Percentiles rank a stretch among this genome's conserved stretches.
These are phyloP conservation scores for Fusarium globosum DNA, from an alignment of 2,329 filamentous ascomycete species.

Conservation along the genomic window DNA sequence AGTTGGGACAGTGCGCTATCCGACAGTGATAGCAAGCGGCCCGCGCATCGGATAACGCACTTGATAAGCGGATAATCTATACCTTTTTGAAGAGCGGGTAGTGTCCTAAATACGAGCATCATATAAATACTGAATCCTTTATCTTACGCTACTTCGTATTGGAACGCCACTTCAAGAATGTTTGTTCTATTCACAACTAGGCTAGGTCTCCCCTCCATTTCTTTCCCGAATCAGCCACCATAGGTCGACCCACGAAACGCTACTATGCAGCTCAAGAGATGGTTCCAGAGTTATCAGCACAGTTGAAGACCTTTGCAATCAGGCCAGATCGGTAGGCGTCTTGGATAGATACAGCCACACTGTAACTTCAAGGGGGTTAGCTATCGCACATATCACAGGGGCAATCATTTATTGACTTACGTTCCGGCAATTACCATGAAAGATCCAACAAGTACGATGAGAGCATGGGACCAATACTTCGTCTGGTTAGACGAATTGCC, in stretches of 20 bases:
- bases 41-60: background rate
- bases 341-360: background rate
- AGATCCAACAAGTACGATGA: background rate
- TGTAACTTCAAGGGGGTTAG: background rate
- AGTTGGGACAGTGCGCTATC: background rate
- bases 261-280: background rate
- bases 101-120: background rate
- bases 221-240: background rate
- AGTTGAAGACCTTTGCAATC: background rate
- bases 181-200: background rate
- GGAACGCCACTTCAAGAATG: background rate
- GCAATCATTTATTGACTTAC: background rate
- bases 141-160: background rate
- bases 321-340: background rate
- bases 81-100: background rate
- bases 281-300: conserved; percentile 2
- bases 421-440: conserved; percentile 4
- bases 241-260: rapidly evolving
- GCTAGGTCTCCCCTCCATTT: background rate
- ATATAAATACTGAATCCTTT: background rate
- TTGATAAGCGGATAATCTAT: background rate
- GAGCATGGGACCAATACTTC: background rate
- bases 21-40: background rate
- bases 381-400: background rate
- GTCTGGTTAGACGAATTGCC: rapidly evolving